Conservation (phyloP, 2,329 filamentous ascomycete genomes). For the Drechslerella coelobrocha region DNA sequence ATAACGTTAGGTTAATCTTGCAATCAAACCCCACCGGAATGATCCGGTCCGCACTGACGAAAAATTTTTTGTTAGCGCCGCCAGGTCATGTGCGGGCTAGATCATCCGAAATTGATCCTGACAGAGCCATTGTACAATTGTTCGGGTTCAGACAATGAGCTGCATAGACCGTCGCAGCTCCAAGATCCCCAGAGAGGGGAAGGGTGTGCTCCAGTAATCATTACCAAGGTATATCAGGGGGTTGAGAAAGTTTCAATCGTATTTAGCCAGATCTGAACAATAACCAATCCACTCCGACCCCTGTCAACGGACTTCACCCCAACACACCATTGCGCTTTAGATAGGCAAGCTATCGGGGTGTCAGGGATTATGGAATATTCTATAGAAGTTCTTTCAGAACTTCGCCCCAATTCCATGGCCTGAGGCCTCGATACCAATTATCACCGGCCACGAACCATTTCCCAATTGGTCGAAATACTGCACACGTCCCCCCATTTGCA, state of each 20-base stretch:
- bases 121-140: neutral
- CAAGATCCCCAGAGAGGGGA: neutral
- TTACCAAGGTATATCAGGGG: constrained; percentile 43
- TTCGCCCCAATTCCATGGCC: neutral
- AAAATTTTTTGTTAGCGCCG: too few relatives aligned
- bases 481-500: neutral
- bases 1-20: too few relatives aligned
- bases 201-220: too few relatives aligned
- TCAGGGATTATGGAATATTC: constrained; percentile 46
- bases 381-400: constrained; percentile 33
- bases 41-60: too few relatives aligned
- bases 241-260: constrained; percentile 43
- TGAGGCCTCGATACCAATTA: constrained; percentile 12
- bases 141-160: neutral
- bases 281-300: constrained; percentile 5
- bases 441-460: constrained; percentile 2
- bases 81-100: too few relatives aligned
- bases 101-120: constrained; percentile 37
- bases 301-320: constrained; percentile 19
- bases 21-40: too few relatives aligned
- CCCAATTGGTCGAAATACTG: constrained; percentile 10
- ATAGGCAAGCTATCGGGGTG: constrained; percentile 14
- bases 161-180: constrained; percentile 11
- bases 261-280: constrained; percentile 40
- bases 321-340: constrained; percentile 37